Conservation (phyloP, 768 basidiomycete species). For the Naganishia onofrii region DNA sequence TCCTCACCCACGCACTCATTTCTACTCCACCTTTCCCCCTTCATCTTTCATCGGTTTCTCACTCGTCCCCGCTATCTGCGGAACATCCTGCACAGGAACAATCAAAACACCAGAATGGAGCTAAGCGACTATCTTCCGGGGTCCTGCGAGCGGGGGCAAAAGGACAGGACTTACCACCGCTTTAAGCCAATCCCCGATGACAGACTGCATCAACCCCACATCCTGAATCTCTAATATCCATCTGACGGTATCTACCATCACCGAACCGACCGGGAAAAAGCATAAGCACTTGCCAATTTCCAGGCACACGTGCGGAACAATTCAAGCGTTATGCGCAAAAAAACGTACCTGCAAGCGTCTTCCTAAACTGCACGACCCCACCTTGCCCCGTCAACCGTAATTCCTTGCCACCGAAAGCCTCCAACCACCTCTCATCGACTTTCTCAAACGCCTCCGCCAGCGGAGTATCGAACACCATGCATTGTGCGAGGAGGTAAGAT, state of each 20-base stretch:
- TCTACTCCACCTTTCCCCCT: slow-evolving; percentile 4
- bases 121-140: neutral
- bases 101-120: neutral
- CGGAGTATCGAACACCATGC: neutral
- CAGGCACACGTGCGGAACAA: neutral
- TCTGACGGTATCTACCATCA: neutral
- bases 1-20: neutral
- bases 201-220: neutral
- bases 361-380: neutral
- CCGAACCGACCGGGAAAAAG: neutral
- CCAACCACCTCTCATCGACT: slow-evolving; percentile 13
- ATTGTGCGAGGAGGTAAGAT: slow-evolving; percentile 12
- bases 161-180: slow-evolving; percentile 13
- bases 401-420: slow-evolving; percentile 17
- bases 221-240: slow-evolving; percentile 14
- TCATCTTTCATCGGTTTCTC: neutral
- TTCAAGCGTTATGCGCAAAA: neutral
- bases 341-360: neutral
- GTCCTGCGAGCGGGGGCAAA: neutral
- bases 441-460: neutral
- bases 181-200: slow-evolving; percentile 6
- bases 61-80: neutral
- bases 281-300: neutral
- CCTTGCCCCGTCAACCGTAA: slow-evolving; percentile 10
- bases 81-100: slow-evolving; percentile 3